Conservation (phyloP, 1,139 yeast genomes). For the Saccharomyces hybrid region DNA sequence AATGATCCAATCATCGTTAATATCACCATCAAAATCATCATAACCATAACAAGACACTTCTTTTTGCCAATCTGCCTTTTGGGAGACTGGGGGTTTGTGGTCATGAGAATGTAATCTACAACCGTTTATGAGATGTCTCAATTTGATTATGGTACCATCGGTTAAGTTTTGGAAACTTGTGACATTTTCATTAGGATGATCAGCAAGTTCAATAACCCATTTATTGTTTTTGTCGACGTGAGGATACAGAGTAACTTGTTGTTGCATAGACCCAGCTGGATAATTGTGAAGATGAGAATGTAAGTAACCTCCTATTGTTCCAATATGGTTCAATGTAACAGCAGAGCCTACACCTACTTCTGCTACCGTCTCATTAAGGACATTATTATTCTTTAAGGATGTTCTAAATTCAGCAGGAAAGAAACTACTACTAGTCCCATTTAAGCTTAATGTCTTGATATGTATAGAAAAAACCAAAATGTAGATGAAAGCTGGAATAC, state of each 20-base stretch:
- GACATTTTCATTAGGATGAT: conserved; percentile 37
- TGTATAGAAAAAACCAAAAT: conserved; percentile 68
- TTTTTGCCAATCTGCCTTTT: conserved; percentile 84
- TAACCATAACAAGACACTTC: conserved; percentile 90
- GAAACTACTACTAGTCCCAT: conserved; percentile 83
- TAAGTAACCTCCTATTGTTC: conserved; percentile 87
- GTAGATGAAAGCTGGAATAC: conserved; percentile 64
- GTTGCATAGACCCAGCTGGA: conserved; percentile 91
- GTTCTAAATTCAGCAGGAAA: conserved; percentile 86
- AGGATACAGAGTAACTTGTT: conserved; percentile 86
- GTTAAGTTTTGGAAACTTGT: conserved; percentile 50
- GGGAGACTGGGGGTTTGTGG: conserved; percentile 86
- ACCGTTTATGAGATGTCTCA: conserved; percentile 58
- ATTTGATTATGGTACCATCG: conserved; percentile 74
- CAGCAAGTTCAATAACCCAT: conserved; percentile 51
- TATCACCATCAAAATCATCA: conserved; percentile 88
- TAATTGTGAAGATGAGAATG: conserved; percentile 84
- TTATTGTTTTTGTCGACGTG: conserved; percentile 79
- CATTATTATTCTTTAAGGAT: conserved; percentile 57
- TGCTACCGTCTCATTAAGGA: conserved; percentile 62
- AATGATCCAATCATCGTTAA: conserved; percentile 88
- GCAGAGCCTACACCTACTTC: conserved; percentile 84
- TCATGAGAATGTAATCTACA: conserved; percentile 95
- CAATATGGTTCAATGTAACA: conserved; percentile 70
- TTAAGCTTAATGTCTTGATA: conserved; percentile 56